Conservation (phyloP, 2,329 filamentous ascomycete species). For the Tolypocladium cylindrosporum region DNA sequence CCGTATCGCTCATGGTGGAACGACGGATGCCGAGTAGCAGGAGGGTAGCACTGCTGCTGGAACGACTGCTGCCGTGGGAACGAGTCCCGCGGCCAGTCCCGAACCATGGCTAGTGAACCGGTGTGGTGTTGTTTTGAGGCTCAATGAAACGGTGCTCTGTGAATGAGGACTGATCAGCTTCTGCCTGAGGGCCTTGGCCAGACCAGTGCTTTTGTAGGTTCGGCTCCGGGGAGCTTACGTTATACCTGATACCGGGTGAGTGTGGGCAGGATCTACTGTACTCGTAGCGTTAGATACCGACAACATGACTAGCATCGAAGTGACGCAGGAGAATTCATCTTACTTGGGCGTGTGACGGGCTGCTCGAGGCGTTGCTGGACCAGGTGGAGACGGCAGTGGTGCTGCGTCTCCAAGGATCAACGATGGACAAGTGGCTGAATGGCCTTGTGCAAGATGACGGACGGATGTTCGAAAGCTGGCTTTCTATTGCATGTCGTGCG, state of each 20-base stretch:
- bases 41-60: constrained; percentile 12
- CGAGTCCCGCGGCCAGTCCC: constrained; percentile 27
- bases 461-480: constrained; percentile 1
- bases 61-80: constrained; percentile 24
- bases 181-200: neutral
- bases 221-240: neutral
- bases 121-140: neutral
- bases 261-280: neutral
- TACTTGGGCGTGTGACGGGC: neutral
- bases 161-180: neutral
- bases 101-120: constrained; percentile 24
- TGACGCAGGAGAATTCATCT: neutral
- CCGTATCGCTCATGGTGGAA: constrained; percentile 20
- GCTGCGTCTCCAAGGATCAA: neutral
- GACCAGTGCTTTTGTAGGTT: neutral
- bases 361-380: neutral
- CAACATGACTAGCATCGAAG: neutral
- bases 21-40: constrained; percentile 17
- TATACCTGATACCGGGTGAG: neutral
- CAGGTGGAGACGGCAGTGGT: neutral
- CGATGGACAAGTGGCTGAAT: constrained; percentile 1
- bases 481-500: constrained; percentile 12
- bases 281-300: neutral
- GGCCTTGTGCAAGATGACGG: neutral
- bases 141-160: neutral